These are phyloP conservation scores for Wallacemonas sp. DNA, from an alignment of 208 protist genomes.

Conservation along the genomic window DNA sequence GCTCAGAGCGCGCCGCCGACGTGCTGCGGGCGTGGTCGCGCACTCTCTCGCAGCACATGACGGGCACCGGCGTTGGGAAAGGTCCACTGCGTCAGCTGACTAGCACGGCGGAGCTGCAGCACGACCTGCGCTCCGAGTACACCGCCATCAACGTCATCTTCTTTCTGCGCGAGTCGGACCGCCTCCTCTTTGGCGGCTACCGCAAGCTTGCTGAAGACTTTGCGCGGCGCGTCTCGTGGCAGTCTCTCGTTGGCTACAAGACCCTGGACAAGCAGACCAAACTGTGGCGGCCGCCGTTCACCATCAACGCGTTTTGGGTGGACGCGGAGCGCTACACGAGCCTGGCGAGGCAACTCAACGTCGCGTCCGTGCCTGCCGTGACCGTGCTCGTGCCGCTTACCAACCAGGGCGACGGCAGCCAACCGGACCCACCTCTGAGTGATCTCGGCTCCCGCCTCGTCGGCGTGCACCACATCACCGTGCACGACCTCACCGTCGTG, in stretches of 20 bases:
- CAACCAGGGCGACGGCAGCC: constrained; percentile 15
- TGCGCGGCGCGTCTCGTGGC: constrained; percentile 19
- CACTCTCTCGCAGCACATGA: constrained; percentile 18
- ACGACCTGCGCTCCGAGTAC: constrained; percentile 29
- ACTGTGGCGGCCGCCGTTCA: constrained; percentile 19
- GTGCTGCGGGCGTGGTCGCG: constrained; percentile 25
- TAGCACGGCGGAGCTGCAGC: constrained; percentile 24
- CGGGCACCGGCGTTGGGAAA: background rate
- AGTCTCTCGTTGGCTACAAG: constrained; percentile 24
- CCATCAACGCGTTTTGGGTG: constrained; percentile 40
- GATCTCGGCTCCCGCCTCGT: constrained; percentile 22
- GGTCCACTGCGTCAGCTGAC: constrained; percentile 37
- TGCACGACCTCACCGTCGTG: constrained; percentile 32
- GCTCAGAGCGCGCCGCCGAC: background rate
- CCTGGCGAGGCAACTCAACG: constrained; percentile 25
- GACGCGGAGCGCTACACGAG: constrained; percentile 41
- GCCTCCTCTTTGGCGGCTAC: constrained; percentile 37
- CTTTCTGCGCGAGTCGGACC: constrained; percentile 48
- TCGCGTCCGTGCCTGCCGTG: constrained; percentile 35
- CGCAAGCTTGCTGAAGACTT: constrained; percentile 28
- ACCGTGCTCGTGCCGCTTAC: constrained; percentile 26
- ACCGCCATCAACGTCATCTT: constrained; percentile 37
- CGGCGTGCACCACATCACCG: constrained; percentile 35
- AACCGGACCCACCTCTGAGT: background rate
- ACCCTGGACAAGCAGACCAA: constrained; percentile 15